Evolutionary conservation across 169 alveolate genomes (phyloP), one percentile per base, ranked within the genome.

Genomic region (Plasmodium reichenowi): DNA sequence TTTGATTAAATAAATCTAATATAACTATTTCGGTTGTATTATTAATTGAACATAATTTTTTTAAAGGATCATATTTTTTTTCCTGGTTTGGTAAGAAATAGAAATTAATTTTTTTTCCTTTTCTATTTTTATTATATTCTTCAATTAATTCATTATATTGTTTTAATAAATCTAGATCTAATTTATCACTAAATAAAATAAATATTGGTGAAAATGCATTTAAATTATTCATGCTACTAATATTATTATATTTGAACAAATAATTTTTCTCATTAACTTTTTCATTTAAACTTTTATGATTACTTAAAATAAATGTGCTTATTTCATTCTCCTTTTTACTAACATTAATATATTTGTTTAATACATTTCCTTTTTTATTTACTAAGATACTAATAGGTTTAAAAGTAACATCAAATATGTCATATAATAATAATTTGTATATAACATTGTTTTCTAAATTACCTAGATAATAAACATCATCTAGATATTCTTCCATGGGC

Each of bases 1-100:
- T 78, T 70, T 78, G 89, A 43, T 78, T 78, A 32, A 78, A 78
- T 48, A 78, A 78, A 45, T 78, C 89, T 71, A 78, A 78, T 29
- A 78, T 78, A 45, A 67, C 78, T 15, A 70, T 73, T 70, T 78
- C 62, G 4, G 78, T 78, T 13, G 89, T 48, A 60, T 59, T 48
- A 59, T 78, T 56, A 17, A 78, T 60, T 48, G 89, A 43, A 29
- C 89, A 78, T 17, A 78, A 47, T 22, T 78, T 78, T 26, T 78
- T 78, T 38, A 78, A 64, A 9, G 89, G 78, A 10, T 78, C 89
- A 47, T 78, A 78, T 59, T 78, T 78, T 78, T 78, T 78, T 64
- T 78, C 76, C 24, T 78, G 67, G 2, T 67, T 78, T n/a, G 52
- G 72, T 7, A 78, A 45, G n/a, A 78, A 78, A 59, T 78, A 78